Percentiles rank a stretch among this genome's conserved stretches.
These are phyloP conservation scores for Tilletia indica DNA, from an alignment of 1,284 basidiomycete species.

Conservation along the genomic window DNA sequence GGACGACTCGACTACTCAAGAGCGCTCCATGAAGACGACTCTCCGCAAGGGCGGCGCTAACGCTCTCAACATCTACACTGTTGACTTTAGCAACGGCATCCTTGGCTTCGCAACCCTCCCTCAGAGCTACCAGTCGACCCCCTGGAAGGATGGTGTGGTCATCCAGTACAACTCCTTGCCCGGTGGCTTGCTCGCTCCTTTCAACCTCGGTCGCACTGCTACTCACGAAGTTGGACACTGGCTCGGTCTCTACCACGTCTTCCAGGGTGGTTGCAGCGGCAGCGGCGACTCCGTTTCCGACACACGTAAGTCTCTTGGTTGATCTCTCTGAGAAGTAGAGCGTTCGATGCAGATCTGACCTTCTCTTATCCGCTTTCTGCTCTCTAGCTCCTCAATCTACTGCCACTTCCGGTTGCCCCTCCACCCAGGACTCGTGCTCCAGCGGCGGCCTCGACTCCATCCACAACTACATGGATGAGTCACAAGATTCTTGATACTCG, in stretches of 20 bases:
- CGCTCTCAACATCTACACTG: conserved; percentile 63
- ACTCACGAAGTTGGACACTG: conserved; percentile 62
- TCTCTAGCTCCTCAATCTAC: conserved; percentile 57
- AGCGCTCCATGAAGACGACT: conserved; percentile 62
- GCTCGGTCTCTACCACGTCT: conserved; percentile 65
- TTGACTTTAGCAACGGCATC: conserved; percentile 42
- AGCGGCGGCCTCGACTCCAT: conserved; percentile 33
- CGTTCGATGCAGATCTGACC: not conserved
- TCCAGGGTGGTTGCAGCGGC: conserved; percentile 63
- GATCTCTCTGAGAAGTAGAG: not conserved
- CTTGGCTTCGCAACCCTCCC: conserved; percentile 61
- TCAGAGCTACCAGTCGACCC: conserved; percentile 36
- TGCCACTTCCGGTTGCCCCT: conserved; percentile 34
- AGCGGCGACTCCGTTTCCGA: conserved; percentile 63
- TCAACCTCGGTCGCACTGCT: conserved; percentile 63
- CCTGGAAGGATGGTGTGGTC: conserved; percentile 62
- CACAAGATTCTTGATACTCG: not conserved
- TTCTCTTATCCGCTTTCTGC: not conserved
- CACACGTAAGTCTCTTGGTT: conserved; percentile 8
- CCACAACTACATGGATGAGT: conserved; percentile 45
- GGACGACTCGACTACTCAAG: conserved; percentile 58
- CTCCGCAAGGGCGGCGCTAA: conserved; percentile 60
- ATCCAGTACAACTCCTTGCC: conserved; percentile 62
- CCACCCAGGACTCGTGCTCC: conserved; percentile 30
- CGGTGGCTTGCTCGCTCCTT: conserved; percentile 60